phyloP scores from a whole-genome alignment of 2,329 filamentous ascomycete genomes.

The Xylariaceae sp. region DNA sequence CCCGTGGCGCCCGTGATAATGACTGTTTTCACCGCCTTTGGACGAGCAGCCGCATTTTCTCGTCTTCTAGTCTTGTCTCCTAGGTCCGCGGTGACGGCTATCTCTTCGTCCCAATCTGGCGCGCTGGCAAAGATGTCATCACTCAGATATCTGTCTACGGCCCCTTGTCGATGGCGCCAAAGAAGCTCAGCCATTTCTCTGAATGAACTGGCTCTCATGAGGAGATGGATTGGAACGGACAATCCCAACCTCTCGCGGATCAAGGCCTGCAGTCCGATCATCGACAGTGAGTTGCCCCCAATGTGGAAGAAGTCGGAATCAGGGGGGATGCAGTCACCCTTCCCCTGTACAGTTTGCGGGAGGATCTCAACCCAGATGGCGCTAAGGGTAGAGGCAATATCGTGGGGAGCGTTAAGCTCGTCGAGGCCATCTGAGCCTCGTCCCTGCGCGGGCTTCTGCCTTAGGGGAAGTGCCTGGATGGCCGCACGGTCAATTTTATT shows the following conservation, averaged over 20 bases:
- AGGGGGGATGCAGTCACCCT: no score
- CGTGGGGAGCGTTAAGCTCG: no score
- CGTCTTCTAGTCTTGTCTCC: neutral
- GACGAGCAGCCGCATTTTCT: no score
- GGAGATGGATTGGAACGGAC: conserved; percentile 6
- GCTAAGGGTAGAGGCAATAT: no score
- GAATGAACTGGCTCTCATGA: conserved; percentile 15
- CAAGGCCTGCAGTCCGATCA: conserved; percentile 10
- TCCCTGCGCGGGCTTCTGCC: no score
- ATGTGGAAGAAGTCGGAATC: conserved; percentile 21
- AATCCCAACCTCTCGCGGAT: conserved; percentile 10
- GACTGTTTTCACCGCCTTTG: conserved; percentile 9
- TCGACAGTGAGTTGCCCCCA: conserved; percentile 19
- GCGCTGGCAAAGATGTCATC: neutral
- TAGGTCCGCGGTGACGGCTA: conserved; percentile 1
- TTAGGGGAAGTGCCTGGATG: conserved; percentile 8
- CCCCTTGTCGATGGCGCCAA: conserved; percentile 1
- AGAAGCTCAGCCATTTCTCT: conserved; percentile 14
- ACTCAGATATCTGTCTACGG: no score
- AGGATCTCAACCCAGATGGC: no score
- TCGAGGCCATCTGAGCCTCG: no score
- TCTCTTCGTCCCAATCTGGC: conserved; percentile 18
- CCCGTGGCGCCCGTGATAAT: conserved; percentile 19
- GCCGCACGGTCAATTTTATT: conserved; percentile 16
- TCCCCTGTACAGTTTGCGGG: no score